phyloP scores from a whole-genome alignment of 257 asterid genomes.

The Fraxinus anomala region DNA sequence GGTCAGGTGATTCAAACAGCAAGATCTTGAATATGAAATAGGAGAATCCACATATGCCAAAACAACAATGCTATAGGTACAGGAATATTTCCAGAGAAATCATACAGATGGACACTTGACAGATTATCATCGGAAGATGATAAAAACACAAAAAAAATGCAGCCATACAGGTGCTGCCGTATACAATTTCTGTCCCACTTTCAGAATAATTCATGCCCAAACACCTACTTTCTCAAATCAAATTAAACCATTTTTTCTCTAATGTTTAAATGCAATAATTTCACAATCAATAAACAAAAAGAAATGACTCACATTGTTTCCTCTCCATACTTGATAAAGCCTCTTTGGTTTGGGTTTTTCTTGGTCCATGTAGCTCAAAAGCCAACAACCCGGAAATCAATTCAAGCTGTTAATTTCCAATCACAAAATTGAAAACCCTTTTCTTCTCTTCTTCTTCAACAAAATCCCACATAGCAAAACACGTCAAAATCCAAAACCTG shows the following conservation, averaged over 20 bases:
- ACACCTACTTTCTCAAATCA: not conserved
- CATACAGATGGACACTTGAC: no score
- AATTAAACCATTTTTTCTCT: not conserved
- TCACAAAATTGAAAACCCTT: slow-evolving; percentile 18
- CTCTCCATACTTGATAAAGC: slow-evolving; percentile 83
- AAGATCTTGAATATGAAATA: not conserved
- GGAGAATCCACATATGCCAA: not conserved
- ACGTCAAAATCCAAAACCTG: slow-evolving; percentile 26
- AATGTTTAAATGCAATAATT: slow-evolving; percentile 17
- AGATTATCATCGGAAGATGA: no score
- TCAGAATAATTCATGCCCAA: no score
- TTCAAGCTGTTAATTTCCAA: not conserved
- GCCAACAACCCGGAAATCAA: slow-evolving; percentile 33
- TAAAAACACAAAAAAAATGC: no score
- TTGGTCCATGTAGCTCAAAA: slow-evolving; percentile 44
- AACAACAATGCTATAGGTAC: no score
- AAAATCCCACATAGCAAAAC: slow-evolving; percentile 33
- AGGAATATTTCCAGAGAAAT: no score
- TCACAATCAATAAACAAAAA: not conserved
- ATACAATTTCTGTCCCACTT: no score
- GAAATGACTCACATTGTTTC: slow-evolving; percentile 65
- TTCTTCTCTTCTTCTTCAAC: slow-evolving; percentile 1
- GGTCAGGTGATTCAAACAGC: not conserved
- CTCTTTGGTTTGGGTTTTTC: slow-evolving; percentile 47
- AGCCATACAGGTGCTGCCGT: no score